Conservation (phyloP, 768 basidiomycete species). For the Mrakia gelida region DNA sequence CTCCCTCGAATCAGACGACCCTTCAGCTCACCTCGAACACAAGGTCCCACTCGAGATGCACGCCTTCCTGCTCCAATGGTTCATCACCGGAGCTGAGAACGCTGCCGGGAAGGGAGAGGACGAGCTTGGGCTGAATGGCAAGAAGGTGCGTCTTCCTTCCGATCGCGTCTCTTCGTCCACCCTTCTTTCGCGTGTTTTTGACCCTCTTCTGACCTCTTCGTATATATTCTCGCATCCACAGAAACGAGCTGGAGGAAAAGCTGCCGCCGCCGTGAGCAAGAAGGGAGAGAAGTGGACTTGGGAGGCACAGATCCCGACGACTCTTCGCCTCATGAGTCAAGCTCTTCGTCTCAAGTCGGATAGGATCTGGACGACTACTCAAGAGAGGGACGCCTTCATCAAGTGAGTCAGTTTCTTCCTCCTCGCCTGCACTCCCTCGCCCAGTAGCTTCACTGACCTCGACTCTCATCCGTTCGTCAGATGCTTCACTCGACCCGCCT, state of each 20-base stretch:
- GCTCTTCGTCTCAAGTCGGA: constrained; percentile 64
- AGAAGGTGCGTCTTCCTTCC: constrained; percentile 18
- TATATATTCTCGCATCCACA: no score
- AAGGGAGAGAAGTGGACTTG: constrained; percentile 58
- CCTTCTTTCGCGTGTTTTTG: not conserved
- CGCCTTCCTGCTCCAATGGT: constrained; percentile 89
- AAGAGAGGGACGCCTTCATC: constrained; percentile 80
- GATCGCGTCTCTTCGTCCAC: not conserved
- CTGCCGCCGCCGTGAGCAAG: constrained; percentile 44
- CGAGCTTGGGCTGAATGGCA: constrained; percentile 10
- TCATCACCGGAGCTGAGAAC: constrained; percentile 73
- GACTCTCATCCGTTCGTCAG: constrained; percentile 45
- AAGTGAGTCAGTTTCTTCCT: constrained; percentile 53
- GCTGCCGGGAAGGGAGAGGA: constrained; percentile 54
- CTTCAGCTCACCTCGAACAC: constrained; percentile 62
- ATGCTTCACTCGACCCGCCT: constrained; percentile 81
- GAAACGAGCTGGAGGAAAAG: constrained; percentile 38
- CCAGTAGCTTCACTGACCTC: not conserved
- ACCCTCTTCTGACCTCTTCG: no score
- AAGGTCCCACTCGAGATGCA: constrained; percentile 81
- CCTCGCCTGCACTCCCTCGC: not conserved
- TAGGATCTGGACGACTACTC: constrained; percentile 83
- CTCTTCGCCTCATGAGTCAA: constrained; percentile 66
- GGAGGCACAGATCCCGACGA: constrained; percentile 67
- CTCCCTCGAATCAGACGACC: constrained; percentile 61